phyloP scores from a whole-genome alignment of 140 eudicot genomes.

The Flaveria floridana region DNA sequence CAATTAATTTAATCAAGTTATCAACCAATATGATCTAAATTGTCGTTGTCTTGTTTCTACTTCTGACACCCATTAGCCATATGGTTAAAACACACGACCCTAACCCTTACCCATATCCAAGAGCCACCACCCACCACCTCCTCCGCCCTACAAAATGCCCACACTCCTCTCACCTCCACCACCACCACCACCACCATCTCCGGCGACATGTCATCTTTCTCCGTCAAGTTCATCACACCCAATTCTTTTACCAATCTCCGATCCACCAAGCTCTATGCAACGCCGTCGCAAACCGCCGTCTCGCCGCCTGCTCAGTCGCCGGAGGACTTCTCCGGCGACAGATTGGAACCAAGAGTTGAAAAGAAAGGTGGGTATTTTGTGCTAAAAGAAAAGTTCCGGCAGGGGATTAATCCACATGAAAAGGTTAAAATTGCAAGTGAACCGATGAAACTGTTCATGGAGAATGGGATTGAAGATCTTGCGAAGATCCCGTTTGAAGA shows the following conservation, averaged over 20 bases:
- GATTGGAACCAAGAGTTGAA: conserved; percentile 92
- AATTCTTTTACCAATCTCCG: conserved; percentile 1
- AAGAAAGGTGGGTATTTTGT: conserved; percentile 64
- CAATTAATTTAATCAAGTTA: neutral
- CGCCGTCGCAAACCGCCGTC: conserved; percentile 36
- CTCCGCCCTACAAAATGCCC: conserved; percentile 6
- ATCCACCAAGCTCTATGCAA: conserved; percentile 4
- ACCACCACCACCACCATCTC: neutral
- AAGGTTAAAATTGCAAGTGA: conserved; percentile 78
- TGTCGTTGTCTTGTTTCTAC: conserved; percentile 17
- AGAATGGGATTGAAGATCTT: conserved; percentile 82
- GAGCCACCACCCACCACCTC: neutral
- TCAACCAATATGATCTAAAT: conserved; percentile 1
- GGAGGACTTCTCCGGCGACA: conserved; percentile 31
- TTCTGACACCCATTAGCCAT: neutral
- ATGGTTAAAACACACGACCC: neutral
- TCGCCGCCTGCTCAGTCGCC: conserved; percentile 37
- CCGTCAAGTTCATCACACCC: neutral
- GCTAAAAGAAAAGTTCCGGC: conserved; percentile 76
- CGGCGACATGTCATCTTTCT: conserved; percentile 19
- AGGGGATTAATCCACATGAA: conserved; percentile 85
- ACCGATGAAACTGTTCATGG: conserved; percentile 84
- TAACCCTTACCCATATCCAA: conserved; percentile 11
- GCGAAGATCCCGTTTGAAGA: conserved; percentile 67
- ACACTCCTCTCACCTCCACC: neutral